Conservation (phyloP, 1,284 basidiomycete species). For the Laetiporus sulphureus region DNA sequence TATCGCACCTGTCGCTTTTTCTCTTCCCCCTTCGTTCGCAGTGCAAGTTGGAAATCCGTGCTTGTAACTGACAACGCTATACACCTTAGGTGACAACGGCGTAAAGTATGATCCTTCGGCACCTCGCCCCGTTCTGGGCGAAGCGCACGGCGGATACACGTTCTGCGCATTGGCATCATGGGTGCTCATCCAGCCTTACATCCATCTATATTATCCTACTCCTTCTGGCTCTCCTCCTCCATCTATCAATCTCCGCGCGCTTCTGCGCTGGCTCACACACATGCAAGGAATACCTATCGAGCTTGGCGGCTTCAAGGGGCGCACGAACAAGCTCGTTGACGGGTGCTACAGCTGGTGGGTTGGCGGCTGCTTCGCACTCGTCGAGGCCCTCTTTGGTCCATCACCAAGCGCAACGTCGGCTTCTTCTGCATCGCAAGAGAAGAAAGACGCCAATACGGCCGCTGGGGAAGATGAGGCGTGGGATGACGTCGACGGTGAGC, state of each 20-base stretch:
- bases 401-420: too few relatives aligned
- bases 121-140: constrained; percentile 69
- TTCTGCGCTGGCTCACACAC: constrained; percentile 79
- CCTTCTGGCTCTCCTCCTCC: constrained; percentile 18
- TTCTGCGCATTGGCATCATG: constrained; percentile 88
- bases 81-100: background rate
- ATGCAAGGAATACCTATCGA: constrained; percentile 86
- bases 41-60: too few relatives aligned
- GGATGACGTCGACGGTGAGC: constrained; percentile 61
- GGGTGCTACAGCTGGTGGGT: constrained; percentile 99
- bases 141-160: constrained; percentile 97
- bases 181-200: constrained; percentile 65
- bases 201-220: constrained; percentile 20
- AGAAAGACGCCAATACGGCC: constrained; percentile 11
- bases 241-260: constrained; percentile 50
- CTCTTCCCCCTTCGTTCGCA: background rate
- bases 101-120: constrained; percentile 22
- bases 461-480: constrained; percentile 36
- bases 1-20: background rate
- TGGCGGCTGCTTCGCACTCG: constrained; percentile 80
- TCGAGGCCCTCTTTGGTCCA: constrained; percentile 52
- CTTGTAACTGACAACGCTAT: background rate
- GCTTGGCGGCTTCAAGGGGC: constrained; percentile 87
- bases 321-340: constrained; percentile 97
- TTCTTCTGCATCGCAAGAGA: constrained; percentile 13